These are phyloP conservation scores for Orbilia brochopaga DNA, from an alignment of 2,329 filamentous ascomycete species.

Conservation along the genomic window DNA sequence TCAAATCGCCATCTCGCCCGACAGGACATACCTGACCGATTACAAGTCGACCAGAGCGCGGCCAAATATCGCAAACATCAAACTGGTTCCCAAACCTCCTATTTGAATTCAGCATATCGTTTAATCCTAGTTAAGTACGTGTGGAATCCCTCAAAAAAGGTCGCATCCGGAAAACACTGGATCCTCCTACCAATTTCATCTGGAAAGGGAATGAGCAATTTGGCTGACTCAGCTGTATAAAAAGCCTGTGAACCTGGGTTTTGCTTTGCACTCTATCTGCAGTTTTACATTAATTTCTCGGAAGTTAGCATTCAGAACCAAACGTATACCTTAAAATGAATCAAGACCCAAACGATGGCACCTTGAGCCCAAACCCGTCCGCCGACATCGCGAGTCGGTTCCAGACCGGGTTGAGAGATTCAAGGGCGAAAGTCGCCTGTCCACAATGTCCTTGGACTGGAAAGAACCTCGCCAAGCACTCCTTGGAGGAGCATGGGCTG, in stretches of 20 bases:
- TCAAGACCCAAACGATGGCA: neutral
- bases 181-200: too few relatives aligned
- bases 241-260: too few relatives aligned
- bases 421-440: constrained; percentile 18
- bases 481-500: constrained; percentile 18
- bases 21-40: neutral
- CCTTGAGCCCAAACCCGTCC: constrained; percentile 9
- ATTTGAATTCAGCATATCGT: neutral
- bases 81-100: neutral
- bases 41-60: neutral
- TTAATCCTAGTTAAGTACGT: neutral
- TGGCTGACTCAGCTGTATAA: too few relatives aligned
- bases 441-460: constrained; percentile 19
- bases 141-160: neutral
- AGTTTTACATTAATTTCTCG: too few relatives aligned
- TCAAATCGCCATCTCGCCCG: neutral
- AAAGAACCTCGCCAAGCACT: constrained; percentile 22
- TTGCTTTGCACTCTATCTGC: too few relatives aligned
- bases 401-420: constrained; percentile 19
- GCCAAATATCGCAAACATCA: too few relatives aligned
- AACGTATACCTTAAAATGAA: constrained; percentile 7
- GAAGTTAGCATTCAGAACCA: neutral
- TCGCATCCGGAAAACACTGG: too few relatives aligned
- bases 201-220: too few relatives aligned
- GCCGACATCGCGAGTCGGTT: constrained; percentile 15